phyloP scores from a whole-genome alignment of 179 eudicot species.

The Spergularia azorica region DNA sequence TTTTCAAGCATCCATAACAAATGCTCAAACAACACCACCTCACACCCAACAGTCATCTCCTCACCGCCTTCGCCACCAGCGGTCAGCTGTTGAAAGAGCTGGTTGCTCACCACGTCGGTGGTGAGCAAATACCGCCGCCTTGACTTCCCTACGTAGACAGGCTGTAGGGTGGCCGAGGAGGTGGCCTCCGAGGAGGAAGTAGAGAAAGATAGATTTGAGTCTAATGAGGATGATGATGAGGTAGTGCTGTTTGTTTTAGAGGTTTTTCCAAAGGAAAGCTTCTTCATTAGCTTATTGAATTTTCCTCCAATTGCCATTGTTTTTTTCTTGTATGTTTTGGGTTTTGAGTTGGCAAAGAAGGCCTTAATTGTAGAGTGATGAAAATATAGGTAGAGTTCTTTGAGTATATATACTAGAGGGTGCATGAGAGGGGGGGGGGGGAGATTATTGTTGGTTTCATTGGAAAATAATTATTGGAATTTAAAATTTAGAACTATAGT shows the following conservation, averaged over 20 bases:
- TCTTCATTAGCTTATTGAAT: slow-evolving; percentile 55
- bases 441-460: not conserved
- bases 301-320: slow-evolving; percentile 69
- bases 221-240: slow-evolving; percentile 18
- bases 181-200: slow-evolving; percentile 21
- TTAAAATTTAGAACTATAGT: no score
- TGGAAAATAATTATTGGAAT: not conserved
- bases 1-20: slow-evolving; percentile 79
- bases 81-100: slow-evolving; percentile 52
- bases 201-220: slow-evolving; percentile 13
- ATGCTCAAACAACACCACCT: slow-evolving; percentile 69
- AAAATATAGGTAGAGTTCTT: slow-evolving; percentile 14
- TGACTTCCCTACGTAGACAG: slow-evolving; percentile 71
- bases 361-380: slow-evolving; percentile 4
- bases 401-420: slow-evolving; percentile 29
- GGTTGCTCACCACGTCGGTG: slow-evolving; percentile 50
- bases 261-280: slow-evolving; percentile 41
- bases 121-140: slow-evolving; percentile 53
- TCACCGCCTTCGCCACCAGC: slow-evolving; percentile 38
- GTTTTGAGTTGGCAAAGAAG: slow-evolving; percentile 11
- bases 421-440: not conserved
- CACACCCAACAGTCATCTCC: slow-evolving; percentile 49
- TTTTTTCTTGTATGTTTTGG: not conserved
- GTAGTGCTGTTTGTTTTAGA: slow-evolving; percentile 15
- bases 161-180: slow-evolving; percentile 27